Base-by-base conservation (phyloP, 2,329 filamentous ascomycete genomes). In the Fusarium xyrophilum region DNA sequence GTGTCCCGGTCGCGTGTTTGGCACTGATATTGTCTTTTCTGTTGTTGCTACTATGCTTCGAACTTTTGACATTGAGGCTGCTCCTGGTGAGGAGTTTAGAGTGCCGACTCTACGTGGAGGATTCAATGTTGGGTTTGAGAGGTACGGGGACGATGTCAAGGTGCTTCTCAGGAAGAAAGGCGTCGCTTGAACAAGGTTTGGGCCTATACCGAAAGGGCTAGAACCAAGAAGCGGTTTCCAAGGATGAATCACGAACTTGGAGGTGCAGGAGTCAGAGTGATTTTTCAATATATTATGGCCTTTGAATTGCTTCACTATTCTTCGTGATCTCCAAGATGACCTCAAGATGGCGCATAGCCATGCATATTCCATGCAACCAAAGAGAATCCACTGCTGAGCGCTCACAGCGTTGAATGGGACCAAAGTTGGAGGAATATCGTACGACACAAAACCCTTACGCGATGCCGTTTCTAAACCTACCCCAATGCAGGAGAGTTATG, bases 61-160 rank as follows among this genome's bases (percentile, higher is more conserved):
- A 5, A 69, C 60, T 7, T 77, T 77, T 60, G 73, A 76, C 7
- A 65, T 77, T n/a, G 50, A 67, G 38, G 59, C 56, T 13, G 58
- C 48, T 9, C 62, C 67, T 7, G 70, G 64, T 5, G 54, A 63
- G 30, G 30, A 28, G 13, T 76, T 75, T 6, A 30, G 54, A 8
- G 71, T 67, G 21, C 75, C 75, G 7, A 63, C 39, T 19, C 60
- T 75, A 5, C 68, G 71, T 6, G 65, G 56, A 21, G 75, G 74
- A 0, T 75, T 74, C 27, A 77, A 76, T 10, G 69, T 77, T n/a
- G 75, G 75, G 0, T 77, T 77, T 60, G 75, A 77, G 67, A 67
- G 75, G 1, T 75, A 73, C 11, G 71, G 62, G 3, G 74, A 71
- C 14, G 75, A 77, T 43, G 70, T 77, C 27, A 70, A 64, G 27